These are phyloP conservation scores for Fusarium virguliforme DNA, from an alignment of 2,329 filamentous ascomycete genomes.

Conservation along the genomic window DNA sequence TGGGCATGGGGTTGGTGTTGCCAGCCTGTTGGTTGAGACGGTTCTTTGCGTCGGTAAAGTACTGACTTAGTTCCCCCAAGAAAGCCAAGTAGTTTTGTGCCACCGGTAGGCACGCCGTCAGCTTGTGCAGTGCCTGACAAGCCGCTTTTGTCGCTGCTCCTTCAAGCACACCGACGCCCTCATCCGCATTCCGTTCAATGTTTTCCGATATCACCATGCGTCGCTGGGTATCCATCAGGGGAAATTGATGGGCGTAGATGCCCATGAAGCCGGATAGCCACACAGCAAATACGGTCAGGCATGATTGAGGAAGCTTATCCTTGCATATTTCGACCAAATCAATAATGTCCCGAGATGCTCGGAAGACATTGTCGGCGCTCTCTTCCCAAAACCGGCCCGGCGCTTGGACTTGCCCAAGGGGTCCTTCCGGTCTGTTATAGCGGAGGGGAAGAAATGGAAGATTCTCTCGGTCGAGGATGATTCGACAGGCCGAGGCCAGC, in stretches of 20 bases:
- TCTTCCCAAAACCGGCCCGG: constrained; percentile 72
- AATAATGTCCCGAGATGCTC: constrained; percentile 74
- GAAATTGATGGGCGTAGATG: constrained; percentile 78
- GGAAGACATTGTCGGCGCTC: constrained; percentile 75
- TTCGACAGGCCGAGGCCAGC: constrained; percentile 75
- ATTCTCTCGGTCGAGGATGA: constrained; percentile 63
- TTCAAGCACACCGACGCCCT: constrained; percentile 18
- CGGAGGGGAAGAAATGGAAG: constrained; percentile 55
- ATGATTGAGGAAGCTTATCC: constrained; percentile 76
- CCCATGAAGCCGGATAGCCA: constrained; percentile 78
- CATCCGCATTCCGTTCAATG: constrained; percentile 9
- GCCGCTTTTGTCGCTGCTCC: constrained; percentile 25
- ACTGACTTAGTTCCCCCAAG: constrained; percentile 30
- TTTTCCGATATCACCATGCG: constrained; percentile 22
- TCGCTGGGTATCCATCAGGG: constrained; percentile 74
- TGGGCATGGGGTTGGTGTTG: constrained; percentile 4
- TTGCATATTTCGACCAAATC: constrained; percentile 76
- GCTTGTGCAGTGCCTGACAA: constrained; percentile 40
- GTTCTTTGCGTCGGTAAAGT: constrained; percentile 30
- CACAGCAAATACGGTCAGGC: constrained; percentile 76
- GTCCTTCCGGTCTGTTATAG: constrained; percentile 65
- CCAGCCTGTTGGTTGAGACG: constrained; percentile 9
- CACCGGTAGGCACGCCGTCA: constrained; percentile 29
- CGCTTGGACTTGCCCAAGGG: constrained; percentile 60
- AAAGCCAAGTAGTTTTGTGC: constrained; percentile 42